Conservation (phyloP, 495 filamentous ascomycete genomes). For the Penicillium pulvis region DNA sequence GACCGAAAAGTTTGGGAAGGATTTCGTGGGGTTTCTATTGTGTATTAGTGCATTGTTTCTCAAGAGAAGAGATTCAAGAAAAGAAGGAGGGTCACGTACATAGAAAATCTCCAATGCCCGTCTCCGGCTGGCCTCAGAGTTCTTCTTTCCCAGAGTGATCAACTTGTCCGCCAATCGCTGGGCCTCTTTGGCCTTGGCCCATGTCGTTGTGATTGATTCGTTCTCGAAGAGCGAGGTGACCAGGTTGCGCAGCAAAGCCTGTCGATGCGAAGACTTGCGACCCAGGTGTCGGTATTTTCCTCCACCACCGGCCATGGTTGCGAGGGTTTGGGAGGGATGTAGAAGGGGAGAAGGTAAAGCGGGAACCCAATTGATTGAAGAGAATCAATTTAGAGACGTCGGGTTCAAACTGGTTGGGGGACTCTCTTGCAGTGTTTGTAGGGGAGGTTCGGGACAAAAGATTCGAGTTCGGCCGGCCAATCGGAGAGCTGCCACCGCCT, state of each 20-base stretch:
- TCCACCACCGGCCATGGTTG: conserved; percentile 78
- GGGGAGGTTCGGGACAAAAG: conserved; percentile 36
- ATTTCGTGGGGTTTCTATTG: conserved; percentile 62
- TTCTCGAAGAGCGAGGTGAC: conserved; percentile 93
- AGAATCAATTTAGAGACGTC: background rate
- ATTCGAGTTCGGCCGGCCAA: conserved; percentile 44
- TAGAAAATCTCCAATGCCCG: conserved; percentile 76
- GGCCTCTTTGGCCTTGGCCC: conserved; percentile 94
- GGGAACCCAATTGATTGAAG: conserved; percentile 6
- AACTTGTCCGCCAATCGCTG: conserved; percentile 91
- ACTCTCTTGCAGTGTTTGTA: conserved; percentile 4
- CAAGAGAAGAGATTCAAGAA: background rate
- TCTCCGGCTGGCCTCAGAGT: conserved; percentile 72
- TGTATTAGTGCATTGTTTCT: conserved; percentile 14
- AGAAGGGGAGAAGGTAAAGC: background rate
- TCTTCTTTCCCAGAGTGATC: conserved; percentile 88
- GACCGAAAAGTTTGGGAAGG: conserved; percentile 85
- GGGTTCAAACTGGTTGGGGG: background rate
- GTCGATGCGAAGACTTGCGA: conserved; percentile 81
- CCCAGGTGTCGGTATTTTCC: conserved; percentile 84
- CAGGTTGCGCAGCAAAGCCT: conserved; percentile 92
- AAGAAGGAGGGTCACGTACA: conserved; percentile 54
- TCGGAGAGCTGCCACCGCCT: conserved; percentile 42
- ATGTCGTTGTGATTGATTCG: conserved; percentile 92
- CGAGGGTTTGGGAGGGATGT: conserved; percentile 3